Evolutionary conservation across 2,329 filamentous ascomycete genomes (phyloP).

Genomic region (Cladosporium phlei): DNA sequence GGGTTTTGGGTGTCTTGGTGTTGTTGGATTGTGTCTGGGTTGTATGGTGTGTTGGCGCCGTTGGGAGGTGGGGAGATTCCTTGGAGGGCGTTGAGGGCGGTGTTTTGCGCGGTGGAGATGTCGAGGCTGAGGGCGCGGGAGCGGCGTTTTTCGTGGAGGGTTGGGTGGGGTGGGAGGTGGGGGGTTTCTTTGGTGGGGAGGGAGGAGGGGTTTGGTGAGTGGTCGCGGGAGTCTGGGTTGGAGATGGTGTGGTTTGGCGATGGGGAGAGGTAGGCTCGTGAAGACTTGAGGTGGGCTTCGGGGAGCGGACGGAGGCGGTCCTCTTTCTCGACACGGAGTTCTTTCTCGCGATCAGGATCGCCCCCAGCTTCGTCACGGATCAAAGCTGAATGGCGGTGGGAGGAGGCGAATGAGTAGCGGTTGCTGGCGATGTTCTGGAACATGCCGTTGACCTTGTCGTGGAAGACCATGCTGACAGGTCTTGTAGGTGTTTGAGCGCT

Average conservation of each 20-base stretch:
- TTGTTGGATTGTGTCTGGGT: constrained; percentile 18
- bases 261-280: constrained; percentile 23
- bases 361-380: constrained; percentile 78
- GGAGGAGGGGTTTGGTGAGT: constrained; percentile 11
- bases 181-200: constrained; percentile 21
- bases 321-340: constrained; percentile 75
- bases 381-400: constrained; percentile 68
- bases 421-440: constrained; percentile 84
- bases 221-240: constrained; percentile 16
- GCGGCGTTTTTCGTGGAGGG: constrained; percentile 38
- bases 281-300: constrained; percentile 42
- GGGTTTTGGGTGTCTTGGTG: constrained; percentile 26
- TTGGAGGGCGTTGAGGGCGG: constrained; percentile 25
- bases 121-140: constrained; percentile 28
- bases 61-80: constrained; percentile 9
- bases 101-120: constrained; percentile 36
- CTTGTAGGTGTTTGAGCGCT: constrained; percentile 48
- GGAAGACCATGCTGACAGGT: constrained; percentile 69
- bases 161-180: constrained; percentile 30
- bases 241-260: constrained; percentile 45
- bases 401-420: constrained; percentile 40
- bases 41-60: constrained; percentile 13
- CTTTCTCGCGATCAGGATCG: constrained; percentile 71
- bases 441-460: constrained; percentile 82
- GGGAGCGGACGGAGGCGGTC: constrained; percentile 80